A percentile compares a stretch with the other conserved stretches of the same genome.
These are phyloP conservation scores for Fagopyrum tataricum DNA, from an alignment of 148 eudicot genomes.

Conservation along the genomic window DNA sequence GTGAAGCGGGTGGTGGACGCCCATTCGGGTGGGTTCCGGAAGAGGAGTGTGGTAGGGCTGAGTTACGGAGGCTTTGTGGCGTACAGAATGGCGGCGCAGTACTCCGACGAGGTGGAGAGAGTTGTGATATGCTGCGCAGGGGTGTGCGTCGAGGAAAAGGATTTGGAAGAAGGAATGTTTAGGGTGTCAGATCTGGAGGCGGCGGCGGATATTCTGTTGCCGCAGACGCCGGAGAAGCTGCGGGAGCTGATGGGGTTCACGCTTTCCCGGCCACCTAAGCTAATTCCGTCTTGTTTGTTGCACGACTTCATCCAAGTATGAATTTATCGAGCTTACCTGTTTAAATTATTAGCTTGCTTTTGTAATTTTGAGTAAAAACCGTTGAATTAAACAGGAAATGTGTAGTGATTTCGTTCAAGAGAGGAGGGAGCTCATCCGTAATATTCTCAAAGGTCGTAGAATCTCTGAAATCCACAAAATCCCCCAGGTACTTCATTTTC, in stretches of 20 bases:
- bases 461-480: conserved; percentile 58
- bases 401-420: conserved; percentile 45
- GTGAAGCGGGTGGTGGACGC: conserved; percentile 51
- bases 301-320: conserved; percentile 63
- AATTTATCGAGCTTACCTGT: neutral
- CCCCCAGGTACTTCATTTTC: conserved; percentile 40
- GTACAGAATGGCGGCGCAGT: conserved; percentile 58
- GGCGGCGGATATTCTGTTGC: conserved; percentile 60
- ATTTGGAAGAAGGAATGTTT: conserved; percentile 54
- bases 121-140: conserved; percentile 71
- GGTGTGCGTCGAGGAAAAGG: conserved; percentile 70
- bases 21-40: conserved; percentile 1
- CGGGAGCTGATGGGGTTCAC: conserved; percentile 54
- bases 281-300: conserved; percentile 53
- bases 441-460: conserved; percentile 43
- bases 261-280: conserved; percentile 45
- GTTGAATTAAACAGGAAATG: conserved; percentile 51
- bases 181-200: conserved; percentile 51
- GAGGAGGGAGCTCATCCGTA: conserved; percentile 53
- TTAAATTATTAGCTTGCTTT: no score
- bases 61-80: conserved; percentile 94
- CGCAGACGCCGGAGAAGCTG: conserved; percentile 62
- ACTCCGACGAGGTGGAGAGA: conserved; percentile 40
- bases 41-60: conserved; percentile 51
- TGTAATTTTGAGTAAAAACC: no score